A percentile compares a stretch with the other conserved stretches of the same genome.
Evolutionary conservation across 306 rosid genomes (phyloP).

Genomic region (Hippophae gyantsensis): DNA sequence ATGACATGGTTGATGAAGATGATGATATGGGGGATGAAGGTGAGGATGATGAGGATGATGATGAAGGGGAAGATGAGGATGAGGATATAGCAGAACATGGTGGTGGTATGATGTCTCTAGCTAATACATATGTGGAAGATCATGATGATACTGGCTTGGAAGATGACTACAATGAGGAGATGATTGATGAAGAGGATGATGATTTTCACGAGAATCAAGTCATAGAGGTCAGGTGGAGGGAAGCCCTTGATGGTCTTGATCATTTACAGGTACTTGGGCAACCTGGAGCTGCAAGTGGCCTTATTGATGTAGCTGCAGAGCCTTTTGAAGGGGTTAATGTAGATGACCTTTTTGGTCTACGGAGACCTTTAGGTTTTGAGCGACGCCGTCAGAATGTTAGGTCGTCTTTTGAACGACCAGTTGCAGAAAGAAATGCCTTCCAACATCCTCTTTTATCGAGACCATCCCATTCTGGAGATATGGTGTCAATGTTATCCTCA

Average conservation of each 20-base stretch:
- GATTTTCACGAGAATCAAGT: slow-evolving; percentile 94
- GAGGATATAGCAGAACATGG: slow-evolving; percentile 97
- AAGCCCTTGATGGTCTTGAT: slow-evolving; percentile 93
- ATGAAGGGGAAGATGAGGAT: slow-evolving; percentile 87
- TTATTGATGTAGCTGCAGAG: slow-evolving; percentile 83
- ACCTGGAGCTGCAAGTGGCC: slow-evolving; percentile 67
- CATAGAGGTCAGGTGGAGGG: slow-evolving; percentile 97
- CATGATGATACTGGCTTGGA: slow-evolving; percentile 87
- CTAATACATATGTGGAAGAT: slow-evolving; percentile 91
- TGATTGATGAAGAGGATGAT: slow-evolving; percentile 91
- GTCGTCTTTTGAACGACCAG: slow-evolving; percentile 83
- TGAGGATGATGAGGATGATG: slow-evolving; percentile 95
- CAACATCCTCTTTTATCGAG: slow-evolving; percentile 94
- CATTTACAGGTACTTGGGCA: slow-evolving; percentile 93
- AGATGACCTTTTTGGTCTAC: slow-evolving; percentile 86
- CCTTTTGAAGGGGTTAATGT: slow-evolving; percentile 98
- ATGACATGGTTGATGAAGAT: slow-evolving; percentile 96
- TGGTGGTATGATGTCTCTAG: slow-evolving; percentile 83
- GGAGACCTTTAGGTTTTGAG: slow-evolving; percentile 72
- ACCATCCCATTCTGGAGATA: slow-evolving; percentile 70
- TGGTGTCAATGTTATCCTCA: slow-evolving; percentile 74
- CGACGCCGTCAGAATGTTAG: slow-evolving; percentile 89
- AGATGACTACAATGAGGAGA: slow-evolving; percentile 86
- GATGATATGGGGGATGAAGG: slow-evolving; percentile 98
- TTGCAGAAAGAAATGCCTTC: slow-evolving; percentile 74